phyloP scores from a whole-genome alignment of 345 rosid genomes.

The Passiflora organensis region DNA sequence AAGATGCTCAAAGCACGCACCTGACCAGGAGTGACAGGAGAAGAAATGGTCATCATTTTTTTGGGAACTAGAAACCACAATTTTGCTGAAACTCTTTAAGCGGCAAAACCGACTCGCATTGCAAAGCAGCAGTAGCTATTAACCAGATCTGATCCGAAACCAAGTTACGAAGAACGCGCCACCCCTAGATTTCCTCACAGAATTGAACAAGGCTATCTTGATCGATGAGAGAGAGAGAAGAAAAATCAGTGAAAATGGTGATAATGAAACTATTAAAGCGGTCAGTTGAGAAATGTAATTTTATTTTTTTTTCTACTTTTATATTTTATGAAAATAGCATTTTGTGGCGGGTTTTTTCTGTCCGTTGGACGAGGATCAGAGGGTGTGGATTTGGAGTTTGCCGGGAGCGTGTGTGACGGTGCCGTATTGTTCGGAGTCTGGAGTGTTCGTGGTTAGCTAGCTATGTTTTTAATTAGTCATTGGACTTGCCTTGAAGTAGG shows the following conservation, averaged over 20 bases:
- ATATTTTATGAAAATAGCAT: too few species aligned
- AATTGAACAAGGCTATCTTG: not conserved
- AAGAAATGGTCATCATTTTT: conserved; percentile 19
- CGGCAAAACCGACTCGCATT: conserved; percentile 12
- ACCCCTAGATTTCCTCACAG: conserved; percentile 5
- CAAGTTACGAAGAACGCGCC: not conserved
- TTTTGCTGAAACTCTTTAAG: not conserved
- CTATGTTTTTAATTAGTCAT: too few species aligned
- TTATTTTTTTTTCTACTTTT: not conserved
- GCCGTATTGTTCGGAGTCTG: not conserved
- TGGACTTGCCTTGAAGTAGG: too few species aligned
- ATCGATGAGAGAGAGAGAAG: not conserved
- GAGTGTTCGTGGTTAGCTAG: too few species aligned
- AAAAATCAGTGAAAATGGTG: not conserved
- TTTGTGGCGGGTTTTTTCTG: too few species aligned
- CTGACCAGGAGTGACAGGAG: conserved; percentile 69
- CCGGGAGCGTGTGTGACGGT: not conserved
- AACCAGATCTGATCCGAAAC: conserved; percentile 6
- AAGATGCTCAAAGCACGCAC: conserved; percentile 29
- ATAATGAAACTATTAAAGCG: not conserved
- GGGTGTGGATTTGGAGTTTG: conserved; percentile 3
- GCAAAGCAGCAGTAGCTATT: not conserved
- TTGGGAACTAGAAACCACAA: not conserved
- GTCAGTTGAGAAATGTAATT: conserved; percentile 4
- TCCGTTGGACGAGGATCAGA: conserved; percentile 3